A percentile compares a stretch with the other conserved stretches of the same genome.
Evolutionary conservation across 768 basidiomycete species (phyloP).

Genomic region (Ramaria rubella): DNA sequence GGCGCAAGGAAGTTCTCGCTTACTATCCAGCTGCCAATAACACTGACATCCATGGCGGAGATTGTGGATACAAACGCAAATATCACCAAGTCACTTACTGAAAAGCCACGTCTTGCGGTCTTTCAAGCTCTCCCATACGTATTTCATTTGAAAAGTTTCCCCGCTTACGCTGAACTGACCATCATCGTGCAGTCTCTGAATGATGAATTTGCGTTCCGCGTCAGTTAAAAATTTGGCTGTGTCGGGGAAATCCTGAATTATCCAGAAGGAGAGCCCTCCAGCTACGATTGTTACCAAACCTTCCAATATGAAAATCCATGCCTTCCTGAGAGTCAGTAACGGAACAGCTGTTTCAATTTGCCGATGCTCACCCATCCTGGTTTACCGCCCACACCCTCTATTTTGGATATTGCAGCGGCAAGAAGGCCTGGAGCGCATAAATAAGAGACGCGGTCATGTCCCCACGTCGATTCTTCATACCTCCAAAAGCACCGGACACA

Average conservation of each 20-base stretch:
- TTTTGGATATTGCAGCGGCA: slow-evolving; percentile 60
- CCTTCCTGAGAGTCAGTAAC: slow-evolving; percentile 10
- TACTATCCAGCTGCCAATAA: slow-evolving; percentile 5
- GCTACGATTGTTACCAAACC: slow-evolving; percentile 65
- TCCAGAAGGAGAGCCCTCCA: slow-evolving; percentile 60
- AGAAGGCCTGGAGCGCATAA: slow-evolving; percentile 48
- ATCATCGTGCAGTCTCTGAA: slow-evolving; percentile 59
- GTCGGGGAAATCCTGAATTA: slow-evolving; percentile 80
- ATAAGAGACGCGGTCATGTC: slow-evolving; percentile 1
- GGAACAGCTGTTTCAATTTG: too few relatives aligned
- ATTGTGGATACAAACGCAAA: background rate
- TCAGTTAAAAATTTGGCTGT: slow-evolving; percentile 73
- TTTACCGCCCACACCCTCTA: slow-evolving; percentile 61
- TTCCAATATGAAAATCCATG: slow-evolving; percentile 76
- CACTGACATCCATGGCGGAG: background rate
- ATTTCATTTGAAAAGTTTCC: slow-evolving; percentile 50
- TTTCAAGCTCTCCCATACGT: slow-evolving; percentile 48
- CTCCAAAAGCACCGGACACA: slow-evolving; percentile 69
- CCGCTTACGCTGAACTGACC: slow-evolving; percentile 70
- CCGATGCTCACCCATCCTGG: slow-evolving; percentile 49
- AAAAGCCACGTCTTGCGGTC: slow-evolving; percentile 64
- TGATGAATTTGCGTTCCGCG: slow-evolving; percentile 57
- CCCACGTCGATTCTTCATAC: slow-evolving; percentile 14
- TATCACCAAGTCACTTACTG: background rate
- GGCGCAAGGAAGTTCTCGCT: background rate